These are phyloP conservation scores for Lyophyllum shimeji DNA, from an alignment of 768 basidiomycete genomes.

Conservation along the genomic window DNA sequence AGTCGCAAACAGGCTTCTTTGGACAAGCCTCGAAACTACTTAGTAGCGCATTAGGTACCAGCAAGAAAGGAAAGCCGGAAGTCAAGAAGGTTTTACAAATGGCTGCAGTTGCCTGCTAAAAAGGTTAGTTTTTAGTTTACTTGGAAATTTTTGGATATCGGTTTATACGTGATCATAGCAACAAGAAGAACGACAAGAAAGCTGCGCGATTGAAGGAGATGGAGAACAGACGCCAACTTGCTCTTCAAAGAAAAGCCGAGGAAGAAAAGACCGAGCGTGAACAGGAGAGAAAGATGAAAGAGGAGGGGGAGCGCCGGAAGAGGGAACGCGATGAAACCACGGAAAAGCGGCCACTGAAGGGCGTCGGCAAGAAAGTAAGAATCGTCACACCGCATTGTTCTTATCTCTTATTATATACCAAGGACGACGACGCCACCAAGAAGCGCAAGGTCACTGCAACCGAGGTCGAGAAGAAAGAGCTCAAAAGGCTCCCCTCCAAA, in stretches of 20 bases:
- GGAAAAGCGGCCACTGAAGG: constrained; percentile 64
- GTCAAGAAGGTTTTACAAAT: constrained; percentile 78
- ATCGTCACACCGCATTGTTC: not conserved
- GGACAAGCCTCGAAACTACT: constrained; percentile 70
- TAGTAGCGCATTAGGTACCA: constrained; percentile 61
- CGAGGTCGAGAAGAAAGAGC: constrained; percentile 52
- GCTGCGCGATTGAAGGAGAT: constrained; percentile 72
- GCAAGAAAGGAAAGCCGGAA: constrained; percentile 73
- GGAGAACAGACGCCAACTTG: constrained; percentile 77
- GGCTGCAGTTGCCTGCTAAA: constrained; percentile 82
- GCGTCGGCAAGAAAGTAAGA: constrained; percentile 56
- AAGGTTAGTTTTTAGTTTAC: constrained; percentile 55
- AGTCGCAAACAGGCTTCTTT: constrained; percentile 62
- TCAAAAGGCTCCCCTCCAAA: constrained; percentile 59
- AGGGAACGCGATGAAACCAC: constrained; percentile 79
- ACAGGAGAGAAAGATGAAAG: constrained; percentile 70
- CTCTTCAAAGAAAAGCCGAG: constrained; percentile 71
- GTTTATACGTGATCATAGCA: constrained; percentile 50
- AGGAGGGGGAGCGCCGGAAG: constrained; percentile 76
- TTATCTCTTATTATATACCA: constrained; percentile 6
- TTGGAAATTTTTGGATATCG: not conserved
- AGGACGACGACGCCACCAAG: constrained; percentile 73
- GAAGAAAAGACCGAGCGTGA: constrained; percentile 70
- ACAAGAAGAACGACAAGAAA: constrained; percentile 83
- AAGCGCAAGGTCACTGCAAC: constrained; percentile 65